Percentiles rank a stretch among this genome's conserved stretches.
phyloP scores from a whole-genome alignment of 2,329 filamentous ascomycete species.

The Pseudophaeomoniella oleicola region DNA sequence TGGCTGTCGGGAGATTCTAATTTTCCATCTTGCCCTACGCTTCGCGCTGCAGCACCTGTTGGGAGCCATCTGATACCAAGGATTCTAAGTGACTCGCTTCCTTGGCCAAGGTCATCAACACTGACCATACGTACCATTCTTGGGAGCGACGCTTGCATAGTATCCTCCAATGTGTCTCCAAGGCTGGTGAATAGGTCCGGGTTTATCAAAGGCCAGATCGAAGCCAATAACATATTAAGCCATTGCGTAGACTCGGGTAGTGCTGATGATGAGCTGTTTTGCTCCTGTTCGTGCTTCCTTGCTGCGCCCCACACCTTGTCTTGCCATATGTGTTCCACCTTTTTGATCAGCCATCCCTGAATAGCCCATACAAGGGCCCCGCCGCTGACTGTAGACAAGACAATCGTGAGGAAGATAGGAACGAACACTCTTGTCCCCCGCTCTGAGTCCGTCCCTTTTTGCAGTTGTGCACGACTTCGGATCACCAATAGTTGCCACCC shows the following conservation, averaged over 20 bases:
- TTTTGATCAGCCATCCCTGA: slow-evolving; percentile 46
- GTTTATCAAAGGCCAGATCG: slow-evolving; percentile 62
- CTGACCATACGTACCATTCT: slow-evolving; percentile 58
- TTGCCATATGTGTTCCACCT: slow-evolving; percentile 48
- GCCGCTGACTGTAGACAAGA: slow-evolving; percentile 9
- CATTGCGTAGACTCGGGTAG: slow-evolving; percentile 54
- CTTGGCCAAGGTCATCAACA: slow-evolving; percentile 62
- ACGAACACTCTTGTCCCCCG: background rate
- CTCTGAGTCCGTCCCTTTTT: background rate
- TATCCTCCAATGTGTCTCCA: slow-evolving; percentile 59
- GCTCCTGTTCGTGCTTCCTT: slow-evolving; percentile 35
- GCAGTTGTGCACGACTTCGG: background rate
- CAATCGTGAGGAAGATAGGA: slow-evolving; percentile 5
- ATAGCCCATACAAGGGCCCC: slow-evolving; percentile 27
- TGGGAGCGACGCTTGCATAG: slow-evolving; percentile 65
- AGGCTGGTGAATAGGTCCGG: slow-evolving; percentile 57
- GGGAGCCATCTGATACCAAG: slow-evolving; percentile 60
- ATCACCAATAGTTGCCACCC: slow-evolving; percentile 1
- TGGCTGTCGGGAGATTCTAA: slow-evolving; percentile 28
- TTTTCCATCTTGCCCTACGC: slow-evolving; percentile 45
- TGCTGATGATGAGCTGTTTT: slow-evolving; percentile 20
- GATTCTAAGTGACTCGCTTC: slow-evolving; percentile 55
- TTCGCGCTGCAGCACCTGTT: slow-evolving; percentile 50
- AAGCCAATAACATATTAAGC: slow-evolving; percentile 54
- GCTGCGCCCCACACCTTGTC: slow-evolving; percentile 57